phyloP scores from a whole-genome alignment of 2,329 filamentous ascomycete genomes.

The Albifimbria verrucaria region DNA sequence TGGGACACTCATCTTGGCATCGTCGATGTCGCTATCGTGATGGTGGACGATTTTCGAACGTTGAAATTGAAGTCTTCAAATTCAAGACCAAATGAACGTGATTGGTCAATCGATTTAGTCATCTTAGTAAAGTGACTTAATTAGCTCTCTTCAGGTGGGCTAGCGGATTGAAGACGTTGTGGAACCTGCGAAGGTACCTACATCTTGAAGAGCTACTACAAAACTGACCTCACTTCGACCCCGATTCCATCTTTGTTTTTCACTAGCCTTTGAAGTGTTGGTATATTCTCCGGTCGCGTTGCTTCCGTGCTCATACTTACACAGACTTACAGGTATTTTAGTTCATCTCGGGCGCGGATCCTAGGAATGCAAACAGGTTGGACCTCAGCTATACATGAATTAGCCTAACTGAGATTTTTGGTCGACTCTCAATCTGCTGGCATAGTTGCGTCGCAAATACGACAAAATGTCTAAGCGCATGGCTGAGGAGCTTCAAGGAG shows the following conservation, averaged over 20 bases:
- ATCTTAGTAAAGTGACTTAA: neutral
- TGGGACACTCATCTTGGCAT: conserved; percentile 58
- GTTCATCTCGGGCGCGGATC: too few species aligned
- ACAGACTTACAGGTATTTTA: too few species aligned
- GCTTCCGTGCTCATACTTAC: too few species aligned
- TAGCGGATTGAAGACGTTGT: neutral
- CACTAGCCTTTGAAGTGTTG: too few species aligned
- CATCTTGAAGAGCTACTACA: too few species aligned
- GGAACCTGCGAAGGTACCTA: neutral
- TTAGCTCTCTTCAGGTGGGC: neutral
- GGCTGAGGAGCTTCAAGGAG: neutral
- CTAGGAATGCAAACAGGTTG: too few species aligned
- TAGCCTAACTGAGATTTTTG: neutral
- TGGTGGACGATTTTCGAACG: conserved; percentile 21
- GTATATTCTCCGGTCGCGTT: too few species aligned
- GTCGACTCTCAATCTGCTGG: neutral
- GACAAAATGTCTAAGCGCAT: conserved; percentile 36
- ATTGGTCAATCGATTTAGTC: conserved; percentile 13
- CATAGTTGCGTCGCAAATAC: neutral
- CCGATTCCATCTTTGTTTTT: too few species aligned
- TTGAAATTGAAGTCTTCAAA: conserved; percentile 22
- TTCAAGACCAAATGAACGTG: conserved; percentile 15
- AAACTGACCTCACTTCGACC: too few species aligned
- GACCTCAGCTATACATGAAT: too few species aligned
- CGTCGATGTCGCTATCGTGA: conserved; percentile 16